These are phyloP conservation scores for Notholithocarpus densiflorus DNA, from an alignment of 306 rosid genomes.

Conservation along the genomic window DNA sequence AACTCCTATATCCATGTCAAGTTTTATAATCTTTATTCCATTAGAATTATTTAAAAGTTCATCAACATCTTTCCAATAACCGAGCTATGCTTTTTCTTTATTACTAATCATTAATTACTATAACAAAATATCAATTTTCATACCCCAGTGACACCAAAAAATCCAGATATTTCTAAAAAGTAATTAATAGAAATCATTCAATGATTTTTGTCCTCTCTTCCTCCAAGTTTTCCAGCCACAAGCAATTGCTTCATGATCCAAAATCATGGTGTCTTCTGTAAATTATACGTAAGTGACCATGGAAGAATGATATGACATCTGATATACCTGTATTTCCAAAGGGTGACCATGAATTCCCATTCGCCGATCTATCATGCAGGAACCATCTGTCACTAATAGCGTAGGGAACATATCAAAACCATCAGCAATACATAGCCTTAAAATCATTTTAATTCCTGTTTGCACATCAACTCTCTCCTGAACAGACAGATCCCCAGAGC, in stretches of 20 bases:
- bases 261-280: not conserved
- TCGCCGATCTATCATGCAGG: constrained; percentile 94
- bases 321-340: constrained; percentile 71
- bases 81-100: not conserved
- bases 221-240: not conserved
- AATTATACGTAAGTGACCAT: not conserved
- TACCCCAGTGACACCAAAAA: not conserved
- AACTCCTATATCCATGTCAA: too few relatives aligned
- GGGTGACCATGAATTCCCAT: constrained; percentile 98
- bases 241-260: not conserved
- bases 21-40: too few relatives aligned
- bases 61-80: not conserved
- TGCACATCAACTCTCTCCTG: constrained; percentile 94
- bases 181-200: not conserved
- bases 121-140: not conserved
- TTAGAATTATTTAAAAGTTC: not conserved
- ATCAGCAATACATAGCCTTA: constrained; percentile 79
- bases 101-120: not conserved
- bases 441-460: constrained; percentile 87
- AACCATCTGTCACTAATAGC: constrained; percentile 74
- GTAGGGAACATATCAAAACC: constrained; percentile 97
- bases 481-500: constrained; percentile 74
- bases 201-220: not conserved
- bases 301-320: constrained; percentile 16
- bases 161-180: not conserved